These are phyloP conservation scores for Taphrina populina DNA, from an alignment of 1,139 yeast genomes.

Conservation along the genomic window DNA sequence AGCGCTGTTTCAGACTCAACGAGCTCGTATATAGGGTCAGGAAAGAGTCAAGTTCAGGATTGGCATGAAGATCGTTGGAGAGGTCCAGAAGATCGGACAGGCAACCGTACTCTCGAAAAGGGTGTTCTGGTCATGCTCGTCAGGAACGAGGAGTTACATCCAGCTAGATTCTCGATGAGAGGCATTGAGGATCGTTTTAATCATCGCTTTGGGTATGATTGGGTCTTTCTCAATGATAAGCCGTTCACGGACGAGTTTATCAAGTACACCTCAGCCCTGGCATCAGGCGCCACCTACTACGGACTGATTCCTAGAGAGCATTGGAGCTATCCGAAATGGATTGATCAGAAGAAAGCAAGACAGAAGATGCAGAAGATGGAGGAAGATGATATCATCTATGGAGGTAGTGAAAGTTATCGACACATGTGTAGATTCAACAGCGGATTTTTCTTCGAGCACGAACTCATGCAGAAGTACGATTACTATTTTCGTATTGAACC, in stretches of 20 bases:
- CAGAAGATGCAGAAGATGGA: constrained; percentile 52
- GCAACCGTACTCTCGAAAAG: constrained; percentile 42
- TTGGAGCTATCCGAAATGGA: constrained; percentile 71
- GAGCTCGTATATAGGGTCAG: not conserved
- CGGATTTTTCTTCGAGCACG: constrained; percentile 84
- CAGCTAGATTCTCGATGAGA: constrained; percentile 59
- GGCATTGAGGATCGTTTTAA: constrained; percentile 73
- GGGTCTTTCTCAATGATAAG: constrained; percentile 75
- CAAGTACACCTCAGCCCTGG: constrained; percentile 48
- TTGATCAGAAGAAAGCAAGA: constrained; percentile 60
- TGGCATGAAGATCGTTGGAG: constrained; percentile 18
- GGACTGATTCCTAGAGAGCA: constrained; percentile 64
- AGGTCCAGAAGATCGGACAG: not conserved
- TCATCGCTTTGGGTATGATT: constrained; percentile 61
- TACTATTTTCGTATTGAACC: constrained; percentile 97
- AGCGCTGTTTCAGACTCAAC: not conserved
- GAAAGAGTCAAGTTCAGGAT: constrained; percentile 6
- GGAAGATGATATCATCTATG: constrained; percentile 57
- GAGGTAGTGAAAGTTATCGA: constrained; percentile 64
- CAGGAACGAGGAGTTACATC: constrained; percentile 64
- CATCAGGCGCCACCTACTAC: constrained; percentile 63
- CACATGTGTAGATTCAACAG: constrained; percentile 92
- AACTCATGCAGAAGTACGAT: constrained; percentile 66
- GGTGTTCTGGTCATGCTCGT: constrained; percentile 76
- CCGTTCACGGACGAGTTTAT: constrained; percentile 56